These are phyloP conservation scores for Naganishia sp. DNA, from an alignment of 1,284 basidiomycete genomes.

Conservation along the genomic window DNA sequence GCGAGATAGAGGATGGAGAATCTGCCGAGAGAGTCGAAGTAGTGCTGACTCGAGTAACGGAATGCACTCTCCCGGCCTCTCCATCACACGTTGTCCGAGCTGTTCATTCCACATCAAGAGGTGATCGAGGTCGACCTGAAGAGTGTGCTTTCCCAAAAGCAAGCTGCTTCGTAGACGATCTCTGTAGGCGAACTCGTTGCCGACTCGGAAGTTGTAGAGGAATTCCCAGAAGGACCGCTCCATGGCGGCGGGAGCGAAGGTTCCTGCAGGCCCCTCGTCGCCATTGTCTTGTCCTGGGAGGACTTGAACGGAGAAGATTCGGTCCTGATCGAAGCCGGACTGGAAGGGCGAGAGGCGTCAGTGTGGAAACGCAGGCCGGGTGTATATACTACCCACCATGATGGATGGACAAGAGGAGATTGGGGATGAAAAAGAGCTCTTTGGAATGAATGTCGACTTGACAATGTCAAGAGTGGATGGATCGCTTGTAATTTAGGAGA, in stretches of 20 bases:
- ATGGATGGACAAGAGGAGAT: not conserved
- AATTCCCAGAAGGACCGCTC: constrained; percentile 82
- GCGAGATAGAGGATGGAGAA: constrained; percentile 68
- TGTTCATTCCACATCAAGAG: constrained; percentile 90
- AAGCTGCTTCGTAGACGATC: constrained; percentile 88
- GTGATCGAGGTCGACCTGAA: constrained; percentile 91
- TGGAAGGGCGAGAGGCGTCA: not conserved
- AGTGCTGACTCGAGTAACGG: constrained; percentile 91
- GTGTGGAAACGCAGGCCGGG: not conserved
- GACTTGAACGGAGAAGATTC: constrained; percentile 74
- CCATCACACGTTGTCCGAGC: constrained; percentile 85
- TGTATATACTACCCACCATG: not conserved
- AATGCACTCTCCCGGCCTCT: constrained; percentile 83
- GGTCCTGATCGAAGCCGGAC: constrained; percentile 50
- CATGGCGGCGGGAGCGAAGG: constrained; percentile 66
- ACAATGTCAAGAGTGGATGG: constrained; percentile 52
- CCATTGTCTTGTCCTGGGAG: constrained; percentile 60
- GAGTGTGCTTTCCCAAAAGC: constrained; percentile 82
- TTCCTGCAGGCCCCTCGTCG: constrained; percentile 56
- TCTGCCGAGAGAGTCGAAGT: constrained; percentile 73
- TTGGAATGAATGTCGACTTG: not conserved
- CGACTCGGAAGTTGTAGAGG: constrained; percentile 79
- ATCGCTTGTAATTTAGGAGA: constrained; percentile 61
- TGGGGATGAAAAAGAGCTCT: not conserved
- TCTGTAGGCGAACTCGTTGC: constrained; percentile 85